Conservation (phyloP, 2,329 filamentous ascomycete genomes). For the Aspergillus calidoustus region DNA sequence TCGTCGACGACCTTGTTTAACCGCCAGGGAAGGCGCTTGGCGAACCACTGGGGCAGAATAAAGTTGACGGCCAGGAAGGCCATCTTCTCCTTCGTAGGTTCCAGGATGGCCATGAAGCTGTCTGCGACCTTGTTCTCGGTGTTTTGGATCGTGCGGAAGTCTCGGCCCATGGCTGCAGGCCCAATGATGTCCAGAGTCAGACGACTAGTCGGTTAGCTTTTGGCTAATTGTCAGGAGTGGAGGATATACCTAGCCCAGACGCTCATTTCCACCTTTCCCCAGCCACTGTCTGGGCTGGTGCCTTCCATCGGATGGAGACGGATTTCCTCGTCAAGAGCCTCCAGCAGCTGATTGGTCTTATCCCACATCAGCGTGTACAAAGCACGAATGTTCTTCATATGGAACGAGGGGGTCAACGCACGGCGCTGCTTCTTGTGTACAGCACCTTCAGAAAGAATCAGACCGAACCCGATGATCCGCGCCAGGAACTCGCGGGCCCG, state of each 20-base stretch:
- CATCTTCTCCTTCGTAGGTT: constrained; percentile 49
- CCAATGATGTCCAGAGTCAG: constrained; percentile 65
- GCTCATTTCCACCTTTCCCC: constrained; percentile 41
- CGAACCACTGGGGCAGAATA: constrained; percentile 57
- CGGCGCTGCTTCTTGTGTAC: constrained; percentile 54
- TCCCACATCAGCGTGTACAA: constrained; percentile 45
- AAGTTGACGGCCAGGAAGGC: constrained; percentile 50
- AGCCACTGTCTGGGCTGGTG: constrained; percentile 21
- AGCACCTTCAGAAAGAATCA: constrained; percentile 57
- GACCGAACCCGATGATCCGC: constrained; percentile 55
- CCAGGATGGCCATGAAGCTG: constrained; percentile 58
- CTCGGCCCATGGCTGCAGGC: constrained; percentile 59
- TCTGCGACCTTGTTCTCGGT: constrained; percentile 57
- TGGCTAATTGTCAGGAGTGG: neutral
- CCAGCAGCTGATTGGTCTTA: constrained; percentile 40
- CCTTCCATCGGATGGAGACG: constrained; percentile 34
- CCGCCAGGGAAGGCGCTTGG: constrained; percentile 50
- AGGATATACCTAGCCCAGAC: constrained; percentile 37
- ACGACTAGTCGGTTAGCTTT: constrained; percentile 36
- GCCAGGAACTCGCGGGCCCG: constrained; percentile 50
- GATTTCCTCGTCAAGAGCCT: constrained; percentile 40
- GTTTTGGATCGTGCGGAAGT: constrained; percentile 58
- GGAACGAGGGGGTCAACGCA: constrained; percentile 43
- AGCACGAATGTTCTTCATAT: constrained; percentile 42
- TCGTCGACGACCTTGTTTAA: constrained; percentile 36